Percentiles rank a stretch among this genome's conserved stretches.
Evolutionary conservation across 2,329 filamentous ascomycete genomes (phyloP).

Genomic region (Ascochyta viciae-villosae): DNA sequence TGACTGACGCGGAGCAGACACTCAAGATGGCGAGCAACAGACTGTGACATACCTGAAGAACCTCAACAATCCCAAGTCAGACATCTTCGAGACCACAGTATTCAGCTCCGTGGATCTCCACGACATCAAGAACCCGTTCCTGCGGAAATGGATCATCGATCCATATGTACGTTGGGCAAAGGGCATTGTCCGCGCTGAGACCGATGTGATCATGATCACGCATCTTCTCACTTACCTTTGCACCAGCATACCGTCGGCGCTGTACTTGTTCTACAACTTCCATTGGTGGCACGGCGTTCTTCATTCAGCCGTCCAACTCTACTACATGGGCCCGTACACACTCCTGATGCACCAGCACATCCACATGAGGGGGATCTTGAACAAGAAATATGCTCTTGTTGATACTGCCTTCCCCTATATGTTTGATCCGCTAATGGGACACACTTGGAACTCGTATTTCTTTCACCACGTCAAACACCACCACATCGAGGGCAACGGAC

Average conservation of each 20-base stretch:
- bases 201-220: slow-evolving; percentile 80
- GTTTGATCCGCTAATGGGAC: slow-evolving; percentile 77
- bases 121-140: slow-evolving; percentile 48
- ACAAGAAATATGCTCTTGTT: slow-evolving; percentile 61
- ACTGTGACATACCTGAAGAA: slow-evolving; percentile 56
- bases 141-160: slow-evolving; percentile 59
- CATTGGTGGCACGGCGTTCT: slow-evolving; percentile 70
- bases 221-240: slow-evolving; percentile 75
- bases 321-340: slow-evolving; percentile 76
- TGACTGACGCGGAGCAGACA: slow-evolving; percentile 26
- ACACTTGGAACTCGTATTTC: slow-evolving; percentile 85
- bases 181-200: slow-evolving; percentile 66
- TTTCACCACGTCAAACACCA: slow-evolving; percentile 89
- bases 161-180: slow-evolving; percentile 67
- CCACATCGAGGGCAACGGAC: slow-evolving; percentile 81
- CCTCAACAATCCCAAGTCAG: slow-evolving; percentile 57
- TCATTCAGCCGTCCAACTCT: slow-evolving; percentile 71
- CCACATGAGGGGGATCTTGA: slow-evolving; percentile 74
- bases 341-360: slow-evolving; percentile 88
- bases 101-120: slow-evolving; percentile 61
- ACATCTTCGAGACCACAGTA: slow-evolving; percentile 63
- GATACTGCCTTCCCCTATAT: slow-evolving; percentile 76
- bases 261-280: slow-evolving; percentile 71
- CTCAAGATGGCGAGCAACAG: slow-evolving; percentile 39
- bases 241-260: slow-evolving; percentile 73